Base-by-base conservation (phyloP, 192 early-diverging fungal genomes). In the Obelidium mucronatum region DNA sequence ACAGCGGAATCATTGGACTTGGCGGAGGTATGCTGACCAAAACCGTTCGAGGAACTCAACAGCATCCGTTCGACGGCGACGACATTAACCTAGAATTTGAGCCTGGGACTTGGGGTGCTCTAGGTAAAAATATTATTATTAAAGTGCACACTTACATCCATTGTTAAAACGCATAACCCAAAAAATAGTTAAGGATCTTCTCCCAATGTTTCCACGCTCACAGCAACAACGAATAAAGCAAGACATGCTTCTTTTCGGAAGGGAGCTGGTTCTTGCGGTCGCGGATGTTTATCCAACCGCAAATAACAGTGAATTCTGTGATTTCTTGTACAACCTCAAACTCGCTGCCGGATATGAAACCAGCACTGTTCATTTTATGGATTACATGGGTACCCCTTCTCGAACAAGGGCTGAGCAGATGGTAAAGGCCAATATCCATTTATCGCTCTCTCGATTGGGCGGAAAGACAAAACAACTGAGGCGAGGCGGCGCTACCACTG, bases 311-410 rank as follows among this genome's bases (percentile, higher is more conserved):
- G 69, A 72, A 54, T 59, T 72, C 11, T 31, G 36, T 13, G 34
- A 36, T 0, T 72, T 72, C 52, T 26, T 72, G 11, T 72, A 54
- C 53, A 72, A 54, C 30, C 19, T 72, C 36, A 72, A 72, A 58
- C n/a, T 72, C 6, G 52, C 69, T 28, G 69, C 69, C n/a, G 54
- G 33, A 19, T 55, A 51, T n/a, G 58, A 76, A 78, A 67, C 33
- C 13, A 64, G 34, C 1, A 30, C 37, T 44, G 51, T 48, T 35
- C 44, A 48, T 24, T 60, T 78, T 55, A 59, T 58, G 11, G 51
- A 54, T 15, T 72, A 37, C 39, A 72, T 72, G 69, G 26, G 33
- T 1, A 17, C n/a, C 11, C 51, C 51, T 15, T 42, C 37, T 33
- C n/a, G 22, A n/a, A 58, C 51, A 28, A 11, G 34, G 13, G 69